These are phyloP conservation scores for Musa itinerans DNA, from an alignment of 176 grass and related monocot genomes.

Conservation along the genomic window DNA sequence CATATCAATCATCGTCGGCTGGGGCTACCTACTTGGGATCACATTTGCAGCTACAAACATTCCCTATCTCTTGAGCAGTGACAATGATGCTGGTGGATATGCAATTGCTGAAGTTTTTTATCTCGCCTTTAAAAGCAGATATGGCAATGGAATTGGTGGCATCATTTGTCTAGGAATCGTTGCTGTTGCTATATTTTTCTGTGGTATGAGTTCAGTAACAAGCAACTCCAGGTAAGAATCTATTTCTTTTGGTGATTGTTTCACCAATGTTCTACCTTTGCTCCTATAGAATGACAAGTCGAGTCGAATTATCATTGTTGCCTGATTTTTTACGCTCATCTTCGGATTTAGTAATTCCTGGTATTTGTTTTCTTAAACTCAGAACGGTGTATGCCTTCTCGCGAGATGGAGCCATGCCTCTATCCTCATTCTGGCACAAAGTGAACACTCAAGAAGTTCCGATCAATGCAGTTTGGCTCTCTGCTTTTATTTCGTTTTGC, in stretches of 20 bases:
- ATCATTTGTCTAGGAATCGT: constrained; percentile 65
- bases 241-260: not conserved
- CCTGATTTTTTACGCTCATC: too few species aligned
- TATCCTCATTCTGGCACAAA: constrained; percentile 79
- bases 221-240: constrained; percentile 67
- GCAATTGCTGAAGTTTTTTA: constrained; percentile 81
- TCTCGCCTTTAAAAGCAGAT: constrained; percentile 65
- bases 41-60: constrained; percentile 77
- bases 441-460: constrained; percentile 79
- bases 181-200: constrained; percentile 68
- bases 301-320: too few species aligned
- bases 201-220: constrained; percentile 69
- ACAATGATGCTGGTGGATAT: constrained; percentile 83
- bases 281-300: too few species aligned
- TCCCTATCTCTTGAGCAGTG: constrained; percentile 47
- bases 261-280: not conserved
- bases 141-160: constrained; percentile 59
- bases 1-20: constrained; percentile 61
- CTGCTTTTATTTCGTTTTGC: constrained; percentile 50
- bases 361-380: not conserved
- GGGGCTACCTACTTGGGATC: constrained; percentile 75
- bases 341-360: not conserved
- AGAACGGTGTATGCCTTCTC: constrained; percentile 97
- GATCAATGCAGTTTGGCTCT: constrained; percentile 89
- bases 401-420: constrained; percentile 90